A percentile compares a stretch with the other conserved stretches of the same genome.
Evolutionary conservation across 345 rosid species (phyloP).

Genomic region (Pistacia vera): DNA sequence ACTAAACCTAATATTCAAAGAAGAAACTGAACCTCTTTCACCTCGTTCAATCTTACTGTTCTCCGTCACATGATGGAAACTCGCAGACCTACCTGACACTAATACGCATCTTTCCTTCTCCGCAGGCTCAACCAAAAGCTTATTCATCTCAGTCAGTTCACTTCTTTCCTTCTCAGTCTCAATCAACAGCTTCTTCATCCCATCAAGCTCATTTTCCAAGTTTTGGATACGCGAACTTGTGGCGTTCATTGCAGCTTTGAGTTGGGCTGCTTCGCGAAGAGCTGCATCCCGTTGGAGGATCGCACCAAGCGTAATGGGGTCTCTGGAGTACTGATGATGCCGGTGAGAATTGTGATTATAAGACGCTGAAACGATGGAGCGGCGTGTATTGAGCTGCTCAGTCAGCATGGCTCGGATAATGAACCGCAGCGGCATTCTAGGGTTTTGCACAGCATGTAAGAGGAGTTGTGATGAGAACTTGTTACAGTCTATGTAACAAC

Average conservation of each 20-base stretch:
- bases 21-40: conserved; percentile 48
- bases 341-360: conserved; percentile 9
- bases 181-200: conserved; percentile 54
- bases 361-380: conserved; percentile 45
- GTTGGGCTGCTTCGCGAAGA: conserved; percentile 48
- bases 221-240: conserved; percentile 64
- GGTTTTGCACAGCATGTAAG: conserved; percentile 81
- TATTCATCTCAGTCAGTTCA: background rate
- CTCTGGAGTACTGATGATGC: conserved; percentile 8
- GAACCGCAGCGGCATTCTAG: conserved; percentile 74
- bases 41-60: conserved; percentile 44
- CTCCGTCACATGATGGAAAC: conserved; percentile 55
- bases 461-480: conserved; percentile 70
- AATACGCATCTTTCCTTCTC: conserved; percentile 34
- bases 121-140: conserved; percentile 17
- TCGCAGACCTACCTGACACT: conserved; percentile 54
- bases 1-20: conserved; percentile 45
- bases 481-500: conserved; percentile 70
- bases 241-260: conserved; percentile 70
- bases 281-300: conserved; percentile 76
- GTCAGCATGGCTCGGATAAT: conserved; percentile 81
- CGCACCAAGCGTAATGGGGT: conserved; percentile 55
- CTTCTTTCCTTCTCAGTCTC: conserved; percentile 34
- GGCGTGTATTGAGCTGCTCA: conserved; percentile 80
- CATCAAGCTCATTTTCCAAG: conserved; percentile 65